phyloP scores from a whole-genome alignment of 768 basidiomycete genomes.

The Psilocybe sp. region DNA sequence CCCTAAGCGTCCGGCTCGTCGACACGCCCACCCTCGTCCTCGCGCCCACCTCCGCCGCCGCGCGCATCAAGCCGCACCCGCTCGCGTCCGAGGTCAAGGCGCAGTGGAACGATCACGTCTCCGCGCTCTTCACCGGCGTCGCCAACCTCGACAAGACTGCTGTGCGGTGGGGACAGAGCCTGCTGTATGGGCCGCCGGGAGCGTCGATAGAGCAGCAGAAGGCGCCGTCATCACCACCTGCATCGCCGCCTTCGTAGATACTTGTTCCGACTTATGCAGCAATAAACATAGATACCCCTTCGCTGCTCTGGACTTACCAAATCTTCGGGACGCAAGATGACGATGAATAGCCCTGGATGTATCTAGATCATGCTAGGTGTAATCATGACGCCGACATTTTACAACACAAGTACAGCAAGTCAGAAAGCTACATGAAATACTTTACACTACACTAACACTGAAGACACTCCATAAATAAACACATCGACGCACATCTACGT shows the following conservation, averaged over 20 bases:
- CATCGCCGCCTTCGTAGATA: neutral
- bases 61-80: conserved; percentile 45
- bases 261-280: no score
- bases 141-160: conserved; percentile 44
- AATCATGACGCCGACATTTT: no score
- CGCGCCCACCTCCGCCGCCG: conserved; percentile 54
- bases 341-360: no score
- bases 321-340: no score
- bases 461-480: no score
- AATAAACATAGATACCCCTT: no score
- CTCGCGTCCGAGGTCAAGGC: conserved; percentile 48
- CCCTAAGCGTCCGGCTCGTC: conserved; percentile 47
- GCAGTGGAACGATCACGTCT: conserved; percentile 60
- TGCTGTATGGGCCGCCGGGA: conserved; percentile 38
- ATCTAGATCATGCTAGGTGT: no score
- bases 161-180: conserved; percentile 42
- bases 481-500: no score
- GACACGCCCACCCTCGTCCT: conserved; percentile 44
- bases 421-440: no score
- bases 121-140: conserved; percentile 38
- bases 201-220: conserved; percentile 3
- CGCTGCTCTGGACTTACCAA: no score
- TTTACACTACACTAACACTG: no score
- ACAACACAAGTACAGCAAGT: no score
- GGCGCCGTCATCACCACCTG: neutral